Evolutionary conservation across 768 basidiomycete genomes (phyloP).

Genomic region (Omphalotus guepiniiformis): DNA sequence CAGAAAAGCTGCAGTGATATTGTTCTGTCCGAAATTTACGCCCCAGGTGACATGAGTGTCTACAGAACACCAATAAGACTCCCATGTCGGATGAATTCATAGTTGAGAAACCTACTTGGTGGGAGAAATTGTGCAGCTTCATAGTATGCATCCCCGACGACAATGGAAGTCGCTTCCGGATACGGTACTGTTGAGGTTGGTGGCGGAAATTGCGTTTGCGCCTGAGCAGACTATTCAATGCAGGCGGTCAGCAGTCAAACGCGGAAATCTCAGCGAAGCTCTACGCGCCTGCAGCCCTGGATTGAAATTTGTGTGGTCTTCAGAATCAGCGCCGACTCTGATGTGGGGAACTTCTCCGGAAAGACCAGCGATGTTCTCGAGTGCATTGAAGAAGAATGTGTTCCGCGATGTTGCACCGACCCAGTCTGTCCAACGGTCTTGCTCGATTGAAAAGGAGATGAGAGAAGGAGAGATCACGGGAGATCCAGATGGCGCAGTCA

Average conservation of each 20-base stretch:
- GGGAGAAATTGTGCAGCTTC: constrained; percentile 48
- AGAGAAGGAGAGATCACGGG: constrained; percentile 39
- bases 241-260: neutral
- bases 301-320: constrained; percentile 57
- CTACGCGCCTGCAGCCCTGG: constrained; percentile 37
- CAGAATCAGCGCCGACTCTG: constrained; percentile 53
- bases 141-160: constrained; percentile 57
- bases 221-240: constrained; percentile 38
- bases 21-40: constrained; percentile 55
- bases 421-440: constrained; percentile 72
- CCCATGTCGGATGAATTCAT: constrained; percentile 1
- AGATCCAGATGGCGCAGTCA: constrained; percentile 31
- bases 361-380: constrained; percentile 50
- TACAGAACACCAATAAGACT: constrained; percentile 16
- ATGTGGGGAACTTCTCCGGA: constrained; percentile 53
- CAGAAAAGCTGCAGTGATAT: constrained; percentile 45
- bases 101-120: constrained; percentile 26
- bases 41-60: constrained; percentile 66
- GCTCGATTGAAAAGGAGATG: constrained; percentile 64
- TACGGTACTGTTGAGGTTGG: constrained; percentile 49
- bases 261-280: neutral
- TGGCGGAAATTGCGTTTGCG: constrained; percentile 46
- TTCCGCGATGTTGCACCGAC: constrained; percentile 48
- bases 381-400: constrained; percentile 54
- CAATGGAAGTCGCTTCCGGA: constrained; percentile 61